Evolutionary conservation across 805 yeast genomes (phyloP).

Genomic region (Groenewaldozyma tartarivorans): DNA sequence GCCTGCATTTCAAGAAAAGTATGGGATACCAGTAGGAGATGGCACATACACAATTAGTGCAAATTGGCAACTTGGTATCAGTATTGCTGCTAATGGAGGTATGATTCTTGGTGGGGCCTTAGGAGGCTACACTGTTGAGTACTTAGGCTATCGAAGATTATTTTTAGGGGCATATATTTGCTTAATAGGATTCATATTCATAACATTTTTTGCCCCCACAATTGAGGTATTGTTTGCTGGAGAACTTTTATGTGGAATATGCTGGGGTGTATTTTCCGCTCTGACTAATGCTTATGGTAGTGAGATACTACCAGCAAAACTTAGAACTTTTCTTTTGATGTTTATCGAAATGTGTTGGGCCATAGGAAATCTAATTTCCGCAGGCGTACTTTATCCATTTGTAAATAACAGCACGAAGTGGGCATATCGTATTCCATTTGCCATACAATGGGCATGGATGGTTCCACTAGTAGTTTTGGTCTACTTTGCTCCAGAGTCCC

Average conservation of each 20-base stretch:
- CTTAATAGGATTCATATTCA: constrained; percentile 32
- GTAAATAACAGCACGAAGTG: constrained; percentile 20
- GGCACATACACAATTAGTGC: constrained; percentile 9
- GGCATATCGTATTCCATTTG: constrained; percentile 46
- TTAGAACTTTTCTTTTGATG: constrained; percentile 41
- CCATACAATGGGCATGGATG: constrained; percentile 53
- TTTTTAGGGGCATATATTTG: constrained; percentile 29
- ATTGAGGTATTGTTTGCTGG: constrained; percentile 30
- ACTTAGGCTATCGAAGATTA: constrained; percentile 37
- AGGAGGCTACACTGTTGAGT: constrained; percentile 38
- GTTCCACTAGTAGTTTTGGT: constrained; percentile 32
- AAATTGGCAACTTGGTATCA: constrained; percentile 7
- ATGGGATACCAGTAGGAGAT: constrained; percentile 25
- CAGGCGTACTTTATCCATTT: constrained; percentile 40
- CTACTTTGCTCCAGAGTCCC: constrained; percentile 44
- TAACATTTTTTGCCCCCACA: constrained; percentile 36
- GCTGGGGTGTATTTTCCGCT: constrained; percentile 46
- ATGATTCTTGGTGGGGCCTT: constrained; percentile 36
- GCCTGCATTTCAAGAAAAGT: constrained; percentile 34
- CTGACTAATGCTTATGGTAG: constrained; percentile 43
- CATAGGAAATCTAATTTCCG: constrained; percentile 45
- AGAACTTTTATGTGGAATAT: constrained; percentile 30
- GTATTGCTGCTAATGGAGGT: constrained; percentile 23
- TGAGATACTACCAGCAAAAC: constrained; percentile 44
- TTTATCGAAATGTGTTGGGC: constrained; percentile 45